Evolutionary conservation across 345 rosid species (phyloP), one percentile per base, ranked within the genome.

Genomic region (Raphanus sativus): DNA sequence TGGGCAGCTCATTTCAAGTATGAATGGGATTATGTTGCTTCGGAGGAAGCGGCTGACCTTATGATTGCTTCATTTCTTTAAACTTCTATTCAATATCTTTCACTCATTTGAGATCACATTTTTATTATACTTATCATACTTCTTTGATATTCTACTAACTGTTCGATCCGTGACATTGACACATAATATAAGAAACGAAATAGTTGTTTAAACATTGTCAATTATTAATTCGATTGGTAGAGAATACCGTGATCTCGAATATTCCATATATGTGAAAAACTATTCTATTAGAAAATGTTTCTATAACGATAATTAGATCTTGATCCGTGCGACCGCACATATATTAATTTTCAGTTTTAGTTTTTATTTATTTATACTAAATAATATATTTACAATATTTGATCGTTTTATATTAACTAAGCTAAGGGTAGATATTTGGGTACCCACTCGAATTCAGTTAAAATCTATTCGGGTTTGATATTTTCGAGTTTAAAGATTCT

Each of bases 1-100:
- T 13, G 32, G 28, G 68, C 79, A 75, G 74, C 79, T 68, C 68
- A 68, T 75, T 15, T 69, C 69, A 61, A 76, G 69, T 62, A 69
- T 68, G 79, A 61, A 61, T 61, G 30, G 21, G 74, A 61, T 68
- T 67, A 29, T 61, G 79, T 75, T 69, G 74, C 69, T 76, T 61
- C 36, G 13, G 38, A 68, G 40, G 74, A 68, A 24, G 52, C 71
- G 70, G 7, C 25, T 69, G 33, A 60, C 32, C 67, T 62, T 66
- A 63, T 70, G 45, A 62, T 76, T 69, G 75, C 38, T 48, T 28
- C 25, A 24, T 21, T 68, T 67, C 17, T 48, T 24, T 64, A 34
- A 30, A 4, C 24, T 68, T 24, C 0, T 42, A 59, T 21, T 69
- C 40, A 61, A 34, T 50, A 42, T 73, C 12, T 73, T 38, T 56